These are phyloP conservation scores for Ajuga reptans DNA, from an alignment of 305 asterid genomes.

Conservation along the genomic window DNA sequence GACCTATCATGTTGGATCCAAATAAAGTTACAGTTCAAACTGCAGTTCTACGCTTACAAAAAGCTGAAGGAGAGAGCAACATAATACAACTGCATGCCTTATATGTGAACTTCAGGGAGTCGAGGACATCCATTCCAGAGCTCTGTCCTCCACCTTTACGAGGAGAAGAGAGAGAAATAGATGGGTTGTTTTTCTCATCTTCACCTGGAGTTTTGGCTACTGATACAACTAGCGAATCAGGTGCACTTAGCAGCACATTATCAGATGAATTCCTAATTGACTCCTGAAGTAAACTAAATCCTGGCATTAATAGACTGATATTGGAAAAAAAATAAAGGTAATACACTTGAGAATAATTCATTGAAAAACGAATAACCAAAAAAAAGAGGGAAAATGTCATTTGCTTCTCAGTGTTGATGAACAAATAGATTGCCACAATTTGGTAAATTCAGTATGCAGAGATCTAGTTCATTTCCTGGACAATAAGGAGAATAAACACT, in stretches of 20 bases:
- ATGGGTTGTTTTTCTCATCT: conserved; percentile 44
- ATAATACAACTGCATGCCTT: conserved; percentile 41
- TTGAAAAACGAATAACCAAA: background rate
- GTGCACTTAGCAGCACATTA: conserved; percentile 59
- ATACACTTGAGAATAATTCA: background rate
- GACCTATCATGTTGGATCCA: conserved; percentile 42
- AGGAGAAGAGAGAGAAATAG: conserved; percentile 49
- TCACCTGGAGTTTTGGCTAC: conserved; percentile 44
- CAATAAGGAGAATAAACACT: background rate
- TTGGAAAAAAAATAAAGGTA: conserved; percentile 15
- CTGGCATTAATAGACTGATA: conserved; percentile 22
- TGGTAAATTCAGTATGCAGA: background rate
- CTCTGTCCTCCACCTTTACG: conserved; percentile 58
- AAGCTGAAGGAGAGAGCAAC: conserved; percentile 15
- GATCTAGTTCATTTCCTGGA: conserved; percentile 3
- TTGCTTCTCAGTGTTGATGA: background rate
- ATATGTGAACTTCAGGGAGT: conserved; percentile 73
- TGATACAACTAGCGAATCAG: conserved; percentile 79
- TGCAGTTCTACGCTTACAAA: background rate
- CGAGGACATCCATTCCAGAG: conserved; percentile 71
- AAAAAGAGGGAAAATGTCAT: conserved; percentile 8
- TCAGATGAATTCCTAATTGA: conserved; percentile 92
- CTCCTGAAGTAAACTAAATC: conserved; percentile 48
- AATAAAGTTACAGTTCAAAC: conserved; percentile 9
- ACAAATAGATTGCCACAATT: conserved; percentile 13